Percentiles rank a stretch among this genome's conserved stretches.
Evolutionary conservation across 306 rosid genomes (phyloP).

Genomic region (Rubus idaeus): DNA sequence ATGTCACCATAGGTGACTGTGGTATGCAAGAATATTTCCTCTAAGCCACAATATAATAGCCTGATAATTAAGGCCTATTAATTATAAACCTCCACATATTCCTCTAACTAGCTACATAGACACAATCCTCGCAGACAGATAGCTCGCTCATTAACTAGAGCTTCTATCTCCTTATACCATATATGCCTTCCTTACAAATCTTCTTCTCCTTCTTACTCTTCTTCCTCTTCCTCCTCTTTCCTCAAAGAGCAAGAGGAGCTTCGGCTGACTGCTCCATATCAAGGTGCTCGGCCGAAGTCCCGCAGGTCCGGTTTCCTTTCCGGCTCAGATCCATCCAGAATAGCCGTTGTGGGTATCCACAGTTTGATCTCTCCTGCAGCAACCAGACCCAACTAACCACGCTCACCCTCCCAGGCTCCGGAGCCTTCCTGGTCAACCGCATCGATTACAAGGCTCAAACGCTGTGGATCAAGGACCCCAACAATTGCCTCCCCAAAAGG

Average conservation of each 20-base stretch:
- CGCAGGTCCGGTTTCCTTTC: constrained; percentile 37
- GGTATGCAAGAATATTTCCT: not conserved
- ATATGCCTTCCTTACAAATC: constrained; percentile 12
- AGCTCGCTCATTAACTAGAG: not conserved
- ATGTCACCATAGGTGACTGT: not conserved
- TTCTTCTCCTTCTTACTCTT: constrained; percentile 3
- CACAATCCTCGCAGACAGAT: not conserved
- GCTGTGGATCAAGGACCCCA: constrained; percentile 25
- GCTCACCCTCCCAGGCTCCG: constrained; percentile 30
- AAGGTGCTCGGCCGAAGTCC: not conserved
- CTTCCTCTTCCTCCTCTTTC: constrained; percentile 2
- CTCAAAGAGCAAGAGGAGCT: constrained; percentile 20
- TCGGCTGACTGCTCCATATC: not conserved
- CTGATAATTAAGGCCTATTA: not conserved
- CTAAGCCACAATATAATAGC: not conserved
- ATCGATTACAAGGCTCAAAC: constrained; percentile 22
- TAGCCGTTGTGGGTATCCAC: constrained; percentile 5
- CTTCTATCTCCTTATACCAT: not conserved
- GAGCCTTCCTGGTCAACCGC: not conserved
- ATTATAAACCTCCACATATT: not conserved
- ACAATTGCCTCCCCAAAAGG: constrained; percentile 32
- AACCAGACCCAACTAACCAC: constrained; percentile 12
- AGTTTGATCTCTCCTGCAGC: constrained; percentile 29
- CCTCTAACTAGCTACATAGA: not conserved
- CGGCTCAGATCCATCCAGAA: not conserved